Base-by-base conservation (phyloP, 2,329 filamentous ascomycete species). In the Calonectria fujianensis region DNA sequence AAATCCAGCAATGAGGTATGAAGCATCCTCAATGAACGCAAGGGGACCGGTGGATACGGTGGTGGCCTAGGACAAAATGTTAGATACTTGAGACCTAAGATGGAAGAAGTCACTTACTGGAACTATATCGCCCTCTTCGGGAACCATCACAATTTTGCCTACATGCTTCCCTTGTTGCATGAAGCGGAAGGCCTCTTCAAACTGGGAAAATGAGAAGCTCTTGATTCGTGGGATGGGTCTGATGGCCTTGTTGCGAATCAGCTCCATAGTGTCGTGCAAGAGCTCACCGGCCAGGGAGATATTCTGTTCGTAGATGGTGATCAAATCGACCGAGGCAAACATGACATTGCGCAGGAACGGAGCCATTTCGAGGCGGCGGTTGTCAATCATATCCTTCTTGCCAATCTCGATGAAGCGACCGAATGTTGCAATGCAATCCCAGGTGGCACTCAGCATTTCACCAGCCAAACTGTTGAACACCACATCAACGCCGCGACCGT, bases 341-440 rank as follows among this genome's bases (percentile, higher is more conserved):
- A 48, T 74, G 27, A 71, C 74, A 14, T 68, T 69, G 16, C 61
- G 20, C 18, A 63, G 32, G 65, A 87, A 87, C 0, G 82, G 82
- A 1, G 77, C 66, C 84, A 87, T 86, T 13, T 57, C 65, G n/a
- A 77, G 63, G 11, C 37, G 63, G 29, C 31, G 51, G 52, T 71
- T 74, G 20, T 70, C 71, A n/a, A 64, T 45, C 16, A 84, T 81
- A 64, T 84, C 82, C 10, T 77, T 78, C 68, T 80, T 82, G 4
- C 82, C 82, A 41, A 85, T 80, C 70, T 85, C 84, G 2, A 86
- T 65, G 54, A 85, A 83, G 1, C 78, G 75, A 4, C 84, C 84
- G 52, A 80, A 81, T 3, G 70, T 68, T 5, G 84, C 82, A 20
- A 86, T 74, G 64, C 81, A 83, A 16, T 79, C 61, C 82, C 81